Evolutionary conservation across 2,329 filamentous ascomycete genomes (phyloP), one percentile per base, ranked within the genome.

Genomic region (Basipetospora chlamydospora): DNA sequence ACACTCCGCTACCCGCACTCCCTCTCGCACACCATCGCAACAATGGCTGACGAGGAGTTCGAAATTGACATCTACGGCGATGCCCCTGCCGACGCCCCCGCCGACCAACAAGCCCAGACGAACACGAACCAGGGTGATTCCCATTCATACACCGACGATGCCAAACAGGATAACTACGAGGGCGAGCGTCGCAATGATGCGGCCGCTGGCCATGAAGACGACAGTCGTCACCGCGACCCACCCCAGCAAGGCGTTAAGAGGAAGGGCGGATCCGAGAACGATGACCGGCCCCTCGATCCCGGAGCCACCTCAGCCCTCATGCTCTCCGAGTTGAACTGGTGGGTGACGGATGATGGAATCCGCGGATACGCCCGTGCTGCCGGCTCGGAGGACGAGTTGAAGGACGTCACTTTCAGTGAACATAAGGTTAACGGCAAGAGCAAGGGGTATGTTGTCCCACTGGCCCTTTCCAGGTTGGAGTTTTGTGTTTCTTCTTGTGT

Each of bases 371-470:
- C 81, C 17, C 76, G 77, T 45, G 70, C 82, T 44, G 83, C 80
- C n/a, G 73, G 71, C 2, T 83, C 76, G 46, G 90, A 96, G 55
- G 22, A 78, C 31, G 84, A 94, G 49, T 62, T 96, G 13, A 86
- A 83, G 49, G 90, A 96, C 42, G 75, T 98, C 35, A 94, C 87
- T 0, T 98, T 96, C 56, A 95, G 85, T 49, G 90, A 98, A 56
- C 90, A 96, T 59, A 98, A 98, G 55, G 87, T 96, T 33, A 98
- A 98, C 47, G 90, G 90, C 47, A 98, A 98, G 63, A 94, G 85
- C 60, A 95, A 96, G 64, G 88, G 90, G 87, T 93, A 67, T 44
- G 76, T n/a, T n/a, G n/a, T n/a, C n/a, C n/a, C n/a, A n/a, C n/a
- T n/a, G n/a, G n/a, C n/a, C n/a, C n/a, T 58, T 15, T 12, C 11